Base-by-base conservation (phyloP, 116 monocot species). In the Iris pallida region DNA sequence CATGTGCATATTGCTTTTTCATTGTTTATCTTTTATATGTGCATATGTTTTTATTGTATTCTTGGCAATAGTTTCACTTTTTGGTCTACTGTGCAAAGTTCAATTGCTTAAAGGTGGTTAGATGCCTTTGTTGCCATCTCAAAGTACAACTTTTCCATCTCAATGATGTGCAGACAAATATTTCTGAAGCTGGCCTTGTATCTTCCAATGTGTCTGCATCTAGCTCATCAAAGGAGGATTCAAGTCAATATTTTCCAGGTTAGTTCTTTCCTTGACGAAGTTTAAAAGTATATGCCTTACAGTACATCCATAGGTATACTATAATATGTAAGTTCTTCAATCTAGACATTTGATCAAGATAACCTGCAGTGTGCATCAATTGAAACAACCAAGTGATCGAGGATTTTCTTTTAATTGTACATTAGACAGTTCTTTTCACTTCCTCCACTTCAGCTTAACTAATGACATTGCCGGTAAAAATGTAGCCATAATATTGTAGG, bases 241-340 rank as follows among this genome's bases (percentile, higher is more conserved):
- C 66, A 64, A 75, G 68, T 77, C 71, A 74, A 56, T 80, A 77
- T 66, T 85, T 77, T 65, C 85, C 82, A 74, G 88, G 88, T 82
- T 62, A 16, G 60, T 79, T 65, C 54, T 67, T 67, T 6, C 52
- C 42, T 15, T 30, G 3, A 30, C 3, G 30, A 3, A 30, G 30
- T 30, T 0, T 30, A 30, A 30, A 30, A 30, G 30, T 30, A 30
- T 30, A 30, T 30, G 30, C 30, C 30, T 30, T 30, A 30, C 30
- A 30, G 3, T 30, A 30, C 0, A 0, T 30, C 30, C 30, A 1
- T 30, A 30, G 30, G 30, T 30, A 30, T 30, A 30, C n/a, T n/a
- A 30, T 30, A 30, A 30, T 30, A 30, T n/a, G 30, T 30, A 30
- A 30, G 30, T 30, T 30, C 30, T 30, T 30, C 3, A 0, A 30